A percentile compares a stretch with the other conserved stretches of the same genome.
Evolutionary conservation across 176 grass and related monocot genomes (phyloP).

Genomic region (Oryza brachyantha): DNA sequence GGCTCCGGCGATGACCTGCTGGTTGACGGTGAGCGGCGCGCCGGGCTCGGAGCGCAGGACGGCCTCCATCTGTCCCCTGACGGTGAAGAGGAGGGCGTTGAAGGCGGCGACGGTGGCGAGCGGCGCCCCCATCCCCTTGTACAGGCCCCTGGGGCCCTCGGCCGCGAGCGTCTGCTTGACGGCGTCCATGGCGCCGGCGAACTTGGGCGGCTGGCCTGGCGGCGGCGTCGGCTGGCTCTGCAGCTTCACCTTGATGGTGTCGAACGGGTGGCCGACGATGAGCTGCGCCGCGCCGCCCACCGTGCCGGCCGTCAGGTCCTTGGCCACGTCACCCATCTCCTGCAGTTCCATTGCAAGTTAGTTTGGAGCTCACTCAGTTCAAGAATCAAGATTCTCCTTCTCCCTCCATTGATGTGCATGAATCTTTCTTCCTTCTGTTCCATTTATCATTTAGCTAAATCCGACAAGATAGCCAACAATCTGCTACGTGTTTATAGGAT

Average conservation of each 20-base stretch:
- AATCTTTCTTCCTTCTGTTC: background rate
- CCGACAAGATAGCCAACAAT: background rate
- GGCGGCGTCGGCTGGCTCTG: conserved; percentile 71
- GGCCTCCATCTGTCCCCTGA: conserved; percentile 79
- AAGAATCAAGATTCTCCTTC: background rate
- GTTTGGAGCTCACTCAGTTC: background rate
- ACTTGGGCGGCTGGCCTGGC: conserved; percentile 61
- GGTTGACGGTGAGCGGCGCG: conserved; percentile 41
- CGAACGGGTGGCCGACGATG: conserved; percentile 83
- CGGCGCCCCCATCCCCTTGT: conserved; percentile 93
- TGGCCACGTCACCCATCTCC: conserved; percentile 80
- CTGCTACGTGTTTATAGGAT: background rate
- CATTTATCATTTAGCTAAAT: background rate
- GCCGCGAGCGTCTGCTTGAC: conserved; percentile 65
- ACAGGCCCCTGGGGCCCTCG: conserved; percentile 70
- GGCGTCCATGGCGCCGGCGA: conserved; percentile 66
- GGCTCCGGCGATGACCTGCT: conserved; percentile 70
- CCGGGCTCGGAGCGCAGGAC: conserved; percentile 60
- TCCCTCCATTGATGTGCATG: background rate
- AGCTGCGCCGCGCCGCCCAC: conserved; percentile 76
- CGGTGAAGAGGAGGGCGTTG: conserved; percentile 82
- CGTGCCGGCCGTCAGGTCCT: conserved; percentile 84
- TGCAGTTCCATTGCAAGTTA: background rate
- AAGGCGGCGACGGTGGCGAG: conserved; percentile 90
- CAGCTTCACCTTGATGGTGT: conserved; percentile 94